A percentile compares a stretch with the other conserved stretches of the same genome.
These are phyloP conservation scores for Filosporella fistucella DNA, from an alignment of 495 filamentous ascomycete species.

Conservation along the genomic window DNA sequence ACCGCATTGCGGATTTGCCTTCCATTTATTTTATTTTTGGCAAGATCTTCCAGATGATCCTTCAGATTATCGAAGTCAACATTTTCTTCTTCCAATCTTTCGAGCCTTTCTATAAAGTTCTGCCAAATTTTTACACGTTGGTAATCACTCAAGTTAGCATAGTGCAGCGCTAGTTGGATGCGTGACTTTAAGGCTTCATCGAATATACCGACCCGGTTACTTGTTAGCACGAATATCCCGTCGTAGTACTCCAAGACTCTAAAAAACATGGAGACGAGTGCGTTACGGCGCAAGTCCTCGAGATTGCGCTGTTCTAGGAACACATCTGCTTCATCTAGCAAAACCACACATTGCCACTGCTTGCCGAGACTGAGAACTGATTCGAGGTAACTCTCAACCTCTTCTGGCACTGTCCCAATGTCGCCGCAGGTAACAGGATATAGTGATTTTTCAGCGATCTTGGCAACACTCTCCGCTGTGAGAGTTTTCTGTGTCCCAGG, in stretches of 20 bases:
- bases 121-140: slow-evolving; percentile 9
- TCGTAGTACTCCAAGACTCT: slow-evolving; percentile 51
- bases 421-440: slow-evolving; percentile 49
- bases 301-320: slow-evolving; percentile 38
- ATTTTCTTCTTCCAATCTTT: slow-evolving; percentile 1
- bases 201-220: slow-evolving; percentile 44
- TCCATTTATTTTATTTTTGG: slow-evolving; percentile 34
- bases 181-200: slow-evolving; percentile 44
- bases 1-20: slow-evolving; percentile 35
- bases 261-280: slow-evolving; percentile 48
- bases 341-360: slow-evolving; percentile 36
- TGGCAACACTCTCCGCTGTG: slow-evolving; percentile 45
- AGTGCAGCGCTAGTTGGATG: slow-evolving; percentile 44
- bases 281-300: slow-evolving; percentile 40
- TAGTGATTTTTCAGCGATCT: slow-evolving; percentile 43
- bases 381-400: slow-evolving; percentile 42
- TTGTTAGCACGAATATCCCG: slow-evolving; percentile 50
- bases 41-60: slow-evolving; percentile 7
- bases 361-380: slow-evolving; percentile 41
- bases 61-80: slow-evolving; percentile 3
- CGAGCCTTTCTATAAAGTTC: slow-evolving; percentile 9
- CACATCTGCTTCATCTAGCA: slow-evolving; percentile 38
- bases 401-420: slow-evolving; percentile 39
- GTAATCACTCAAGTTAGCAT: slow-evolving; percentile 21
- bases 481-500: slow-evolving; percentile 50